Evolutionary conservation across 2,329 filamentous ascomycete genomes (phyloP).

Genomic region (Aspergillus pseudoterreus): DNA sequence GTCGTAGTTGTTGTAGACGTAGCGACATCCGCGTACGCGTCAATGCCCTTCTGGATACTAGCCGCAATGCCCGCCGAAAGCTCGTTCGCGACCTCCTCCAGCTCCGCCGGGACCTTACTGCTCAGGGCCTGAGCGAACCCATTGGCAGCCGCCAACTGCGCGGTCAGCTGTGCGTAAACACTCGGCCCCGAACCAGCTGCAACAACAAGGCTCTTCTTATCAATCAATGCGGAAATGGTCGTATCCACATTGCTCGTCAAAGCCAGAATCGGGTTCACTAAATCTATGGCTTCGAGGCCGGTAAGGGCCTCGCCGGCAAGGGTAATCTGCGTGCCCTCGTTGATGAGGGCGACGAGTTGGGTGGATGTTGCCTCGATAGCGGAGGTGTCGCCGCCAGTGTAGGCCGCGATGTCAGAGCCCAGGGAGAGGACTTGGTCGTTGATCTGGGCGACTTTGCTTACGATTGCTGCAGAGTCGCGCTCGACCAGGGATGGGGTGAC

Average conservation of each 20-base stretch:
- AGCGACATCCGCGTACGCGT: constrained; percentile 7
- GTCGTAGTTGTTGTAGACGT: constrained; percentile 1
- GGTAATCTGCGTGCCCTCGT: constrained; percentile 16
- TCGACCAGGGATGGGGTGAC: constrained; percentile 6
- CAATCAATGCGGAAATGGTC: constrained; percentile 16
- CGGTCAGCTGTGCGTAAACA: constrained; percentile 10
- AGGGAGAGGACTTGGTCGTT: constrained; percentile 12
- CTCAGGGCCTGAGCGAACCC: constrained; percentile 19
- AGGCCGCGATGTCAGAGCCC: constrained; percentile 17
- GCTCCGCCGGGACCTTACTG: constrained; percentile 22
- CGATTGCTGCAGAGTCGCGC: constrained; percentile 14
- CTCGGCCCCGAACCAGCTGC: constrained; percentile 13
- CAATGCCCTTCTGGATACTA: constrained; percentile 27
- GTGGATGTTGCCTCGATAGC: constrained; percentile 13
- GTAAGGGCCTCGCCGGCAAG: constrained; percentile 10
- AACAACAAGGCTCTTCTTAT: constrained; percentile 22
- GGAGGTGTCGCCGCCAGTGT: constrained; percentile 14
- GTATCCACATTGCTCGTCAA: constrained; percentile 18
- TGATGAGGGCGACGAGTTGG: constrained; percentile 17
- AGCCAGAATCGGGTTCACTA: constrained; percentile 16
- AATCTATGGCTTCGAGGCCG: constrained; percentile 17
- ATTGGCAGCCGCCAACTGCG: constrained; percentile 14
- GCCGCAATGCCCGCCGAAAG: constrained; percentile 22
- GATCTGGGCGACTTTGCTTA: constrained; percentile 11
- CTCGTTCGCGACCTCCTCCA: constrained; percentile 16